phyloP scores from a whole-genome alignment of 2,329 filamentous ascomycete species.

The Anisogramma anomala region DNA sequence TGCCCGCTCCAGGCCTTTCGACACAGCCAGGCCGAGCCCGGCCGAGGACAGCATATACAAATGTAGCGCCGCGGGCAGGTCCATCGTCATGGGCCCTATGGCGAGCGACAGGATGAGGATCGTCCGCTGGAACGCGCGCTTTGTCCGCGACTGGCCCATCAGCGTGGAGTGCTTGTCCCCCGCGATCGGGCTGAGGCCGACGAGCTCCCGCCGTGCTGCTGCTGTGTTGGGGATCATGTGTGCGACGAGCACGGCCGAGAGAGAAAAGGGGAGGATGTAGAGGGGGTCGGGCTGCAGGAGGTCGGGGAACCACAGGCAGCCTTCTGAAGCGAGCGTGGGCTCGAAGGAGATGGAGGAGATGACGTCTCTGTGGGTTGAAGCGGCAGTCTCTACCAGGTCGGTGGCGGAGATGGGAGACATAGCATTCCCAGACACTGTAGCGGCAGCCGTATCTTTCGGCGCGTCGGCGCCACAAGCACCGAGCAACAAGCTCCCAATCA shows the following conservation, averaged over 20 bases:
- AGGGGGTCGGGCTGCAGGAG: constrained; percentile 41
- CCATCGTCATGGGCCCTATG: constrained; percentile 27
- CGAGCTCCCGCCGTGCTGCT: constrained; percentile 17
- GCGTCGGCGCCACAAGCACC: constrained; percentile 13
- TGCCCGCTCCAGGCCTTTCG: constrained; percentile 14
- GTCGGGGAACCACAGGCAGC: constrained; percentile 45
- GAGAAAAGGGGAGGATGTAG: constrained; percentile 32
- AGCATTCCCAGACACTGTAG: not conserved
- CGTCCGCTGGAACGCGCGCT: constrained; percentile 19
- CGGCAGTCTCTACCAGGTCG: constrained; percentile 17
- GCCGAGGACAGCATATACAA: constrained; percentile 32
- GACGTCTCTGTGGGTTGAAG: constrained; percentile 9
- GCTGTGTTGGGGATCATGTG: constrained; percentile 24
- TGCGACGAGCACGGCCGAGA: constrained; percentile 25
- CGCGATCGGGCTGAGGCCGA: constrained; percentile 15
- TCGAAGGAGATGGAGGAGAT: constrained; percentile 5
- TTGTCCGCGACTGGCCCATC: not conserved
- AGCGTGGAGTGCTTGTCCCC: not conserved
- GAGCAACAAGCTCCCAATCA: constrained; percentile 25
- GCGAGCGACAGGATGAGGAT: constrained; percentile 22
- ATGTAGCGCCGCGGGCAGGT: constrained; percentile 31
- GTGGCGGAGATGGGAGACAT: constrained; percentile 9
- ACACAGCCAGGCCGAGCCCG: constrained; percentile 17
- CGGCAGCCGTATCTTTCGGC: not conserved
- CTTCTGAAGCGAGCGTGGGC: constrained; percentile 34